These are phyloP conservation scores for Colletotrichum abscissum DNA, from an alignment of 2,329 filamentous ascomycete genomes.

Conservation along the genomic window DNA sequence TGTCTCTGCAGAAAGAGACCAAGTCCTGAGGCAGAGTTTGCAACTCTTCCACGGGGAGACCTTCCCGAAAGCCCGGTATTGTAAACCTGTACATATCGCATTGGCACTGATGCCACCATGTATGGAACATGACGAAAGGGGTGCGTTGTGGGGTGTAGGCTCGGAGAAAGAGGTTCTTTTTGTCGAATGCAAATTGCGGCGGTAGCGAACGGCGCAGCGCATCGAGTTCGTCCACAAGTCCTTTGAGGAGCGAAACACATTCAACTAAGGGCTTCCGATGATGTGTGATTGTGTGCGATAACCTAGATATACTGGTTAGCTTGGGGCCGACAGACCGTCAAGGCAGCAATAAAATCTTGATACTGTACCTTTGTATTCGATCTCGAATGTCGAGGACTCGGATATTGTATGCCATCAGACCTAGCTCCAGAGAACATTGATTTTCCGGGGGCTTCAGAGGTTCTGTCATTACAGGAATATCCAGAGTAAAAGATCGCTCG, in stretches of 20 bases:
- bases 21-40: neutral
- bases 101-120: conserved; percentile 42
- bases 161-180: conserved; percentile 37
- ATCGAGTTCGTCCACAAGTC: conserved; percentile 30
- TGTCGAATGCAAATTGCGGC: conserved; percentile 31
- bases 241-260: conserved; percentile 10
- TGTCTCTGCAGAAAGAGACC: conserved; percentile 11
- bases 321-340: neutral
- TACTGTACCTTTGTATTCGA: conserved; percentile 22
- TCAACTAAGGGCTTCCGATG: conserved; percentile 32
- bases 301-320: conserved; percentile 10
- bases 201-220: conserved; percentile 31
- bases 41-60: conserved; percentile 10
- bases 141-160: conserved; percentile 39
- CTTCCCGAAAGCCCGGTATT: conserved; percentile 35
- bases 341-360: too few species aligned
- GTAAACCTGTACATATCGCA: conserved; percentile 41
- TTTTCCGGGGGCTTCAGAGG: neutral
- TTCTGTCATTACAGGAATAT: conserved; percentile 26
- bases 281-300: conserved; percentile 39
- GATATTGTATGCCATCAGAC: conserved; percentile 27
- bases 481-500: conserved; percentile 22
- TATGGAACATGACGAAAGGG: conserved; percentile 39
- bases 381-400: conserved; percentile 28
- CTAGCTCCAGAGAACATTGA: neutral